Base-by-base conservation (phyloP, 306 rosid species). In the Bauhinia variegata region DNA sequence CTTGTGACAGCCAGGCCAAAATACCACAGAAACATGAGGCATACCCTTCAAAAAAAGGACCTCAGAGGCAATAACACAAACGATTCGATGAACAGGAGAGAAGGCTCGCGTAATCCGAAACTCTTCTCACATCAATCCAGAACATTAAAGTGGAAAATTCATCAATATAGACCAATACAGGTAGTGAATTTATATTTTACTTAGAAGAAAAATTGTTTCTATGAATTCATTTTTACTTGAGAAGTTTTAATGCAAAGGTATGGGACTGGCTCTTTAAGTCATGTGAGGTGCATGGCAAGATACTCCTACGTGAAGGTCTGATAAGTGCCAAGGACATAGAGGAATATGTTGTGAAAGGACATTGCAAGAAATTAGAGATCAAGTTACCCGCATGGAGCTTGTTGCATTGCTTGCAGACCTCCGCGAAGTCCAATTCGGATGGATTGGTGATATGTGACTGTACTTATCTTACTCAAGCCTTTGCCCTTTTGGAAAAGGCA, bases 251-350 rank as follows among this genome's bases (percentile, higher is more conserved):
- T 60, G 71, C 62, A 6, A 68, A 91, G 97, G 83, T 86, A 11
- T 91, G 96, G 92, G 96, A 83, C 64, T 91, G 92, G 92, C 79
- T 91, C 36, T 91, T 86, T 64, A 84, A 81, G 75, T 88, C 97
- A 11, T 91, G 89, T 28, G 86, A 84, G 66, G 83, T 86, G 44
- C 80, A 91, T 15, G 92, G 96, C 5, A 72, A 77, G 71, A 79
- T 84, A 77, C 81, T 88, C 23, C 78, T 84, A 38, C 89, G 68
- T 0, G 86, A 86, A 14, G 82, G 83, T 71, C 68, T 91, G 58
- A 50, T 91, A 53, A 73, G 70, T 41, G 41, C 57, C 17, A 63
- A 73, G 44, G 91, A 91, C 61, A 68, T 88, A 23, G 92, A 79
- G 69, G 91, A 91, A 76, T 88, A 83, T 82, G 69, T 88, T 68